Evolutionary conservation across 345 rosid genomes (phyloP), one percentile per base, ranked within the genome.

Genomic region (Citrus hindsii): DNA sequence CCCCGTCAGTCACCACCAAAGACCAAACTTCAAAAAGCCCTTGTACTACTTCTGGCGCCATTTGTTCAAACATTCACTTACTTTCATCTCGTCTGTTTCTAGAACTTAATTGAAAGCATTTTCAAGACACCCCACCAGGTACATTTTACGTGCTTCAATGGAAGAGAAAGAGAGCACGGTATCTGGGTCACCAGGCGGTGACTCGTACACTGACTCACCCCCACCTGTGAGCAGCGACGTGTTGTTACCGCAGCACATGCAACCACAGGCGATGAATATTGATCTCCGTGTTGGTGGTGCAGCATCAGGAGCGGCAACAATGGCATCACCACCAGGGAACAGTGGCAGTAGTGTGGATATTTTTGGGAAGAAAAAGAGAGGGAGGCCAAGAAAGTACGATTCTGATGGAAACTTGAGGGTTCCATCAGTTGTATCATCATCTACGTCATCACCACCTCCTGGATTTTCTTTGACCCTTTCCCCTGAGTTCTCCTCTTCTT

Each of bases 371-470:
- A 89, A 78, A 79, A 89, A 77, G 74, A 89, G 93, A 77, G 93
- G 88, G 56, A 79, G 91, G 77, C 90, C 94, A 3, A 78, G 85
- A 73, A 92, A 84, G 74, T 81, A 86, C 35, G 87, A 84, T 42
- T 33, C 84, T 4, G 89, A 75, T 7, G 92, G 89, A 10, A 89
- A 81, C 82, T 79, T 82, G 48, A 85, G 87, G 51, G 74, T 72
- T 33, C 67, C 80, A 0, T 73, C 72, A 46, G 58, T 66, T 71
- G 27, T 68, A 5, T 58, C 53, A 64, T 18, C 73, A 64, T 18
- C 73, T 19, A 28, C 79, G 58, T 22, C 82, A 67, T 25, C 81
- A 69, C 22, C 85, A 63, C 76, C 86, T 18, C 71, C 82, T 61
- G 87, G 84, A 6, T 85, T 85, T 74, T 74, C 86, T 79, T 71